phyloP scores from a whole-genome alignment of 2,329 filamentous ascomycete species.

The Phaeosphaeriaceae sp. region DNA sequence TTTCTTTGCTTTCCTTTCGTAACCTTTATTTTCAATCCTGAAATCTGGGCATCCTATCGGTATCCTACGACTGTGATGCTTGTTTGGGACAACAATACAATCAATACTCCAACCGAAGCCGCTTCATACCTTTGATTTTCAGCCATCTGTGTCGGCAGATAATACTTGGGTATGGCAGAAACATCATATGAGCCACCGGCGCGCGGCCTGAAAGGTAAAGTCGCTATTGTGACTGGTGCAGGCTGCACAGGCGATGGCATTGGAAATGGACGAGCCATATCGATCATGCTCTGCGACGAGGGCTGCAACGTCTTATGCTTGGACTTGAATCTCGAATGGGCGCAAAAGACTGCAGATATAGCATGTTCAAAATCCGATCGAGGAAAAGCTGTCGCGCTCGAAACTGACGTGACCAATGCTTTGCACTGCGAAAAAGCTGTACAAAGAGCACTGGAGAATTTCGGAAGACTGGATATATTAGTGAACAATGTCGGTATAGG shows the following conservation, averaged over 20 bases:
- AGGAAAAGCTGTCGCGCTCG: slow-evolving; percentile 52
- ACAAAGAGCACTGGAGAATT: slow-evolving; percentile 54
- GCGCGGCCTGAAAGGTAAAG: slow-evolving; percentile 51
- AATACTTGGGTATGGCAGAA: slow-evolving; percentile 18
- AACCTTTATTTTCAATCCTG: too few relatives aligned
- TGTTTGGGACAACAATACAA: too few relatives aligned
- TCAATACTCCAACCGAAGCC: too few relatives aligned
- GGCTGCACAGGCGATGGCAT: slow-evolving; percentile 64
- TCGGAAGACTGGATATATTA: slow-evolving; percentile 67
- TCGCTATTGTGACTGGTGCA: slow-evolving; percentile 67
- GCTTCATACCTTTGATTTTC: too few relatives aligned
- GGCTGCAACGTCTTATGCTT: slow-evolving; percentile 66
- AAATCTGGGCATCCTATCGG: too few relatives aligned
- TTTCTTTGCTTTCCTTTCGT: neutral
- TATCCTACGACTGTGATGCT: too few relatives aligned
- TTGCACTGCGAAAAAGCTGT: slow-evolving; percentile 58
- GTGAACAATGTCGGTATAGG: slow-evolving; percentile 70
- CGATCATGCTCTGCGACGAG: slow-evolving; percentile 66
- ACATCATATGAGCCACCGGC: slow-evolving; percentile 38
- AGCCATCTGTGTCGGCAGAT: too few relatives aligned
- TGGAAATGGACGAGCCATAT: slow-evolving; percentile 65
- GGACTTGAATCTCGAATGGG: slow-evolving; percentile 59
- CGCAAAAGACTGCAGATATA: slow-evolving; percentile 62
- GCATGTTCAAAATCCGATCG: slow-evolving; percentile 49
- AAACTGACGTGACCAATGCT: slow-evolving; percentile 63